Evolutionary conservation across 495 filamentous ascomycete species (phyloP), one percentile per base, ranked within the genome.

Genomic region (Penicillium roqueforti): DNA sequence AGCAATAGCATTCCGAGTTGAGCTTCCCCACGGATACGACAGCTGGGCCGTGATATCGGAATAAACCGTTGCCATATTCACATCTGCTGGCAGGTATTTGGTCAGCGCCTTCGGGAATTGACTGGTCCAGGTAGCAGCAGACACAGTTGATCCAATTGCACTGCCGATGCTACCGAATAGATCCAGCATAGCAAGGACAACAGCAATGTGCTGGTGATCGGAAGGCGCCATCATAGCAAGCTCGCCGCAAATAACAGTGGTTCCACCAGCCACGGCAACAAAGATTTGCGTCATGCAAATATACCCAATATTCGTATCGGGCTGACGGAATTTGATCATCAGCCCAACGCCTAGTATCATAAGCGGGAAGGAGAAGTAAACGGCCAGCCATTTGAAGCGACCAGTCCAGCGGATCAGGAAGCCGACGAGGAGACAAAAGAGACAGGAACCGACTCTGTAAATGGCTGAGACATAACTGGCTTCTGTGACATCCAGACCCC

Each of bases 241-340:
- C 56, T 88, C 79, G 55, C 82, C 80, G 51, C 67, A 73, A 61
- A 87, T 80, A 38, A 87, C 44, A 1, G 80, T 54, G 3, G 73
- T 78, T 44, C 80, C 76, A 14, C 81, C 83, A 13, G 73, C 71
- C 43, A 88, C 74, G 22, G 83, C 77, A 57, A 87, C 83, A 64
- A 86, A 81, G 60, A 88, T 84, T 61, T 88, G 82, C 60, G 77
- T 83, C 80, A 87, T 85, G 64, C 86, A 70, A 32, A 89, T 73
- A 64, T 82, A 86, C 13, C 82, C 84, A 31, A 87, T 69, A 40
- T 71, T 54, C 16, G 65, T 65, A 49, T 74, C 68, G 43, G 79
- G 73, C 25, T 83, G 79, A 22, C 85, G 80, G 76, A 87, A 87
- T 53, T 65, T 77, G 56, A 70, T 86, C 76, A 86, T 77, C 34